These are phyloP conservation scores for Blakeslea trispora DNA, from an alignment of 371 early-diverging fungal genomes.

Conservation along the genomic window DNA sequence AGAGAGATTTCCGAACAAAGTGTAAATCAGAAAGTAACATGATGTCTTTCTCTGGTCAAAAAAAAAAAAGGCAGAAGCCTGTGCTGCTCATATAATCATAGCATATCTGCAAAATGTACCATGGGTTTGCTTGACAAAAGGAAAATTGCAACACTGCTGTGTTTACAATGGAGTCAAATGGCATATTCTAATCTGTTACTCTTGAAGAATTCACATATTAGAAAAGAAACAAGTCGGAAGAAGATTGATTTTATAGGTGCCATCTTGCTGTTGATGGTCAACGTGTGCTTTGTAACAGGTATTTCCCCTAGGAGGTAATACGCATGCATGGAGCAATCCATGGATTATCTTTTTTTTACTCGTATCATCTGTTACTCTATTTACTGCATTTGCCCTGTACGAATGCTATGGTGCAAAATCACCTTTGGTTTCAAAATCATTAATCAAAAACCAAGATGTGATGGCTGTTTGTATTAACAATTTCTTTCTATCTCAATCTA, in stretches of 20 bases:
- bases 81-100: too few relatives aligned
- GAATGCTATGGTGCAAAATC: slow-evolving; percentile 63
- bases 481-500: slow-evolving; percentile 38
- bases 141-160: too few relatives aligned
- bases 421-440: slow-evolving; percentile 58
- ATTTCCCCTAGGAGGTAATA: slow-evolving; percentile 65
- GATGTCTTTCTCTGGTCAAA: too few relatives aligned
- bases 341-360: slow-evolving; percentile 54
- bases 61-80: too few relatives aligned
- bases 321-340: slow-evolving; percentile 61
- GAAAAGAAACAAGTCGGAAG: slow-evolving; percentile 17
- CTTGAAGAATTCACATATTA: too few relatives aligned
- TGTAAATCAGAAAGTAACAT: too few relatives aligned
- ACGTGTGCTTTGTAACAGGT: slow-evolving; percentile 56
- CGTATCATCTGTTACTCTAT: slow-evolving; percentile 39
- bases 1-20: too few relatives aligned
- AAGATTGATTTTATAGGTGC: slow-evolving; percentile 68
- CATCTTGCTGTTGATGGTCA: slow-evolving; percentile 45
- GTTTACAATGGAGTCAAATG: too few relatives aligned
- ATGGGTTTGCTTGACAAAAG: too few relatives aligned
- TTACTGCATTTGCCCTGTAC: slow-evolving; percentile 48
- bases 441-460: slow-evolving; percentile 39
- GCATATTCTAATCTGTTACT: too few relatives aligned
- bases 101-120: too few relatives aligned
- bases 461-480: slow-evolving; percentile 33